Base-by-base conservation (phyloP, 2,329 filamentous ascomycete species). In the Diaporthe sp. region DNA sequence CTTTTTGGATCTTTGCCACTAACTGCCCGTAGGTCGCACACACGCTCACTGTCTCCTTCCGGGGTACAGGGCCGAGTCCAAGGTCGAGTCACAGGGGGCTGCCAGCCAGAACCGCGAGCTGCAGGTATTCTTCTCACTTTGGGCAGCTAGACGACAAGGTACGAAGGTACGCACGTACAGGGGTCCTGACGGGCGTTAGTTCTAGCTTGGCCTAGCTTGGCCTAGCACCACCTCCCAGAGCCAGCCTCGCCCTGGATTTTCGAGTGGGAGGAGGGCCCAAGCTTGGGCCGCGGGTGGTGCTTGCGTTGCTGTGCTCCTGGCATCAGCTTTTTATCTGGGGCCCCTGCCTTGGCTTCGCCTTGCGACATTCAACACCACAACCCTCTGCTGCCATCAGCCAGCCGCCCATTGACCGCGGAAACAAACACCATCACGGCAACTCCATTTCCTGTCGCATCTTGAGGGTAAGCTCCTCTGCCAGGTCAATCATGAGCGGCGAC, bases 401-500 rank as follows among this genome's bases (percentile, higher is more conserved):
- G 31, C 59, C n/a, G 68, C 42, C 25, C 65, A 69, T 55, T 49
- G 31, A 55, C 46, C 22, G 59, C 22, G 39, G 55, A 75, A 76
- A 37, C 25, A 49, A 13, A 17, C 22, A 10, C 31, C 62, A 53
- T 44, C 62, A 68, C 62, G 44, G 62, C 44, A 70, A 71, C 34
- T 58, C 79, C 53, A 42, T 28, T 39, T n/a, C 25, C 19, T 46
- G 53, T 74, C 68, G 68, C 68, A 53, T 44, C 51, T 55, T 46
- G 51, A 76, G 68, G 72, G 68, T 69, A 34, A 70, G 34, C 31
- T 62, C 34, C 25, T 34, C 44, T 42, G 44, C 3, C 9, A 46
- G 53, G 46, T 51, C 8, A 79, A 91, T 77, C 76, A 97, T 97
- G 94, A 96, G 96, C 93, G 94, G 94, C 83, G 94, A 96, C 84